These are phyloP conservation scores for Gossypium ekmanianum DNA, from an alignment of 345 rosid species.

Conservation along the genomic window DNA sequence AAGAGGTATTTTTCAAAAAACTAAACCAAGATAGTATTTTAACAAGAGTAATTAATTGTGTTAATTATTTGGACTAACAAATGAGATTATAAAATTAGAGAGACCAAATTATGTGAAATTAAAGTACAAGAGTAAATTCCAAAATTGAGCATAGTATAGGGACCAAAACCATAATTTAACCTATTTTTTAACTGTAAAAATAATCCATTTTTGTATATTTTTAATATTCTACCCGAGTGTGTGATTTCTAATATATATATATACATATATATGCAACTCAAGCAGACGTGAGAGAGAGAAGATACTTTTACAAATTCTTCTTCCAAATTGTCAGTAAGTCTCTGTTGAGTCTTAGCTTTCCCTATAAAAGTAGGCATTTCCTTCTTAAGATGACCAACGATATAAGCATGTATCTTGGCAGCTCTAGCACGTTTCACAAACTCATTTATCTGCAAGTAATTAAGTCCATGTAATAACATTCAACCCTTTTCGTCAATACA, in stretches of 20 bases:
- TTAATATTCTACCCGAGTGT: not conserved
- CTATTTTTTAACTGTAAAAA: too few relatives aligned
- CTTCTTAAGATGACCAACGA: conserved; percentile 81
- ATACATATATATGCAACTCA: not conserved
- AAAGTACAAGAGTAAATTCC: too few relatives aligned
- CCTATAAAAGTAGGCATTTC: conserved; percentile 95
- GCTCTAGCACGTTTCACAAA: conserved; percentile 97
- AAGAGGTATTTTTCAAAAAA: too few relatives aligned
- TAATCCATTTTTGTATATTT: too few relatives aligned
- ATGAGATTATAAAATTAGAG: too few relatives aligned
- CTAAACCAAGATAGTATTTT: too few relatives aligned
- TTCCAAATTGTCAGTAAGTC: conserved; percentile 68
- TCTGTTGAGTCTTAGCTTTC: conserved; percentile 82
- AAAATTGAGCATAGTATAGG: too few relatives aligned
- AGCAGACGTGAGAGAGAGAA: not conserved
- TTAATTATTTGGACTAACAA: too few relatives aligned
- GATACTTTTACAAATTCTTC: conserved; percentile 74
- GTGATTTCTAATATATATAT: not conserved
- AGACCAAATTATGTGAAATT: too few relatives aligned
- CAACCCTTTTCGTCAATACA: not conserved
- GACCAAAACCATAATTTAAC: too few relatives aligned
- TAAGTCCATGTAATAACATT: conserved; percentile 4
- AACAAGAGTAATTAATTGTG: too few relatives aligned
- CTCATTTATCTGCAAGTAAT: conserved; percentile 65
- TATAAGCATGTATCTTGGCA: conserved; percentile 86